Conservation (phyloP, 805 yeast genomes). For the Ogataea ramenticola region DNA sequence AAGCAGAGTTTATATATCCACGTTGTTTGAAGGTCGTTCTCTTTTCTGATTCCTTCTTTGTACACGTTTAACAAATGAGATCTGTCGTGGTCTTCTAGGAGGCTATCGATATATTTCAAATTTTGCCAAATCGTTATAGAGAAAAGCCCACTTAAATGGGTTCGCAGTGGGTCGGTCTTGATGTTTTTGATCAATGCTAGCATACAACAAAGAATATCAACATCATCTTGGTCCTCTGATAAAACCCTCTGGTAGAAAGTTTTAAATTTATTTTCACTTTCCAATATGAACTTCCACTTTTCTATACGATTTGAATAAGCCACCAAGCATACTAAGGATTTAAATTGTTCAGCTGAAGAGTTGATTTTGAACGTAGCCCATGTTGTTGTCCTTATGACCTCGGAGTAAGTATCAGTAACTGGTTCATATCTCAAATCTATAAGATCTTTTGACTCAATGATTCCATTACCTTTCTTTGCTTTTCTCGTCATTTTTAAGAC, state of each 20-base stretch:
- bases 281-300: constrained; percentile 1
- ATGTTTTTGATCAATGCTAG: constrained; percentile 15
- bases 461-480: too few relatives aligned
- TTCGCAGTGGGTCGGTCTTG: constrained; percentile 13
- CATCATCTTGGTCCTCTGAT: constrained; percentile 14
- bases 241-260: constrained; percentile 24
- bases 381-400: constrained; percentile 9
- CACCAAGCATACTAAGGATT: not conserved
- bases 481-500: too few relatives aligned
- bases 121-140: constrained; percentile 28
- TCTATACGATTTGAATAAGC: not conserved
- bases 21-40: not conserved
- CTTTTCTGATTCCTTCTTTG: not conserved
- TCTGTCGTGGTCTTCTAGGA: constrained; percentile 1
- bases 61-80: too few relatives aligned
- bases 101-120: constrained; percentile 9
- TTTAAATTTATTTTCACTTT: constrained; percentile 19
- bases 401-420: not conserved
- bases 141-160: constrained; percentile 21
- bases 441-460: too few relatives aligned
- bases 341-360: not conserved
- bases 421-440: not conserved
- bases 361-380: not conserved
- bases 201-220: constrained; percentile 19
- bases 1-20: not conserved